Conservation (phyloP, 140 eudicot genomes). For the Bidens hawaiensis region DNA sequence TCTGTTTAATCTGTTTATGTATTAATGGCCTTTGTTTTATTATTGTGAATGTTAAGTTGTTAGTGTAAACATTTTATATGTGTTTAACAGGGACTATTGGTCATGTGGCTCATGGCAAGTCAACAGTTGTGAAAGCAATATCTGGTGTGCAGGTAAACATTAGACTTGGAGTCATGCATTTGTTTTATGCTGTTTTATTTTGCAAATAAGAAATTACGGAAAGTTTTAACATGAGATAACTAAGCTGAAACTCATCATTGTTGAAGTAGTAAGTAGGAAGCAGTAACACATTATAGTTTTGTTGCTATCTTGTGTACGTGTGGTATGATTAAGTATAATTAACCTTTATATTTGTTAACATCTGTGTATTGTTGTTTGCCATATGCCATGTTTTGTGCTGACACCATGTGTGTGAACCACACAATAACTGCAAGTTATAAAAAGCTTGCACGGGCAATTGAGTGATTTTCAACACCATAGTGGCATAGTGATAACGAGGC, state of each 20-base stretch:
- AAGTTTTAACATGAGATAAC: background rate
- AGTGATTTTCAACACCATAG: conserved; percentile 2
- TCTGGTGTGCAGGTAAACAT: conserved; percentile 92
- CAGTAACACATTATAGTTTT: background rate
- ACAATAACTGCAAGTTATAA: background rate
- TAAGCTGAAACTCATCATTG: background rate
- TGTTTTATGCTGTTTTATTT: background rate
- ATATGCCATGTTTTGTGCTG: background rate
- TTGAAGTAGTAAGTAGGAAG: background rate
- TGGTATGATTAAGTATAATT: too few relatives aligned
- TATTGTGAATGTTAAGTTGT: background rate
- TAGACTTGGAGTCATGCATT: background rate
- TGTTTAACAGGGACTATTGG: conserved; percentile 76
- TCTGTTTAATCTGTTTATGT: conserved; percentile 4
- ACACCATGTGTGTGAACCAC: background rate
- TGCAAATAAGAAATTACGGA: background rate
- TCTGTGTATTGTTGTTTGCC: background rate
- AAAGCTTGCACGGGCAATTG: background rate
- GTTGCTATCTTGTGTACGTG: too few relatives aligned
- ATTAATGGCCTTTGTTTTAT: background rate
- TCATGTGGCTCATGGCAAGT: conserved; percentile 99
- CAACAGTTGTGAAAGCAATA: conserved; percentile 95
- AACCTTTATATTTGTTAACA: too few relatives aligned
- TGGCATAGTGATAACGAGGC: background rate
- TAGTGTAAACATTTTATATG: background rate